Base-by-base conservation (phyloP, 441 rosid genomes). In the Mallotus repandus region DNA sequence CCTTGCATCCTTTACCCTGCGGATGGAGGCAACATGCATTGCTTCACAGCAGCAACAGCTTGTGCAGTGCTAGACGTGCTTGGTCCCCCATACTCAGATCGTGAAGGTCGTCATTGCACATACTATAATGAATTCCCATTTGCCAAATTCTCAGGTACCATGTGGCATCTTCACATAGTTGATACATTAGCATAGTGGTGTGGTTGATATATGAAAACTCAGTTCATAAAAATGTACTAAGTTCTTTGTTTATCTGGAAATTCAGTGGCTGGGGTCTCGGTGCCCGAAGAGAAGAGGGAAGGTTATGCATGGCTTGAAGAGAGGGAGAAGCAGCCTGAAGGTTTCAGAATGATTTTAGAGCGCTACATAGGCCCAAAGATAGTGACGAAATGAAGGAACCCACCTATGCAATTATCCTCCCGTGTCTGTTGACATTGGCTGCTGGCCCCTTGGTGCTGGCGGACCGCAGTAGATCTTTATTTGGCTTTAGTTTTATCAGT, bases 11-110 rank as follows among this genome's bases (percentile, higher is more conserved):
- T 95, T 46, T 95, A 89, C 79, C 99, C 99, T 5, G 85, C 87
- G 16, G 93, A 95, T 61, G 99, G 97, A 53, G 99, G 99, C 71
- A 95, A 95, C 85, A 91, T 91, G 91, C 99, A 95, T 80, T 68
- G 96, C 79, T 91, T 95, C 88, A 93, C 95, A 4, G 97, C 91
- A 0, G 80, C 82, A 71, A 91, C 97, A 2, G 89, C 97, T 1
- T 91, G 99, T 29, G 98, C 99, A 0, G 94, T 95, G 61, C 86
- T 95, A 5, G 99, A 95, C 19, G 96, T 95, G 57, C 89, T 95
- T 41, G 95, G 95, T 38, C 99, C 99, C 50, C 98, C 99, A 7
- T 95, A 95, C 78, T 80, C 84, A 0, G 91, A 86, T 58, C 78
- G 79, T 0, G 95, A 93, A 0, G 97, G 96, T 25, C 89, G 99